Evolutionary conservation across 176 grass and related monocot genomes (phyloP).

Genomic region (Eleusine indica): DNA sequence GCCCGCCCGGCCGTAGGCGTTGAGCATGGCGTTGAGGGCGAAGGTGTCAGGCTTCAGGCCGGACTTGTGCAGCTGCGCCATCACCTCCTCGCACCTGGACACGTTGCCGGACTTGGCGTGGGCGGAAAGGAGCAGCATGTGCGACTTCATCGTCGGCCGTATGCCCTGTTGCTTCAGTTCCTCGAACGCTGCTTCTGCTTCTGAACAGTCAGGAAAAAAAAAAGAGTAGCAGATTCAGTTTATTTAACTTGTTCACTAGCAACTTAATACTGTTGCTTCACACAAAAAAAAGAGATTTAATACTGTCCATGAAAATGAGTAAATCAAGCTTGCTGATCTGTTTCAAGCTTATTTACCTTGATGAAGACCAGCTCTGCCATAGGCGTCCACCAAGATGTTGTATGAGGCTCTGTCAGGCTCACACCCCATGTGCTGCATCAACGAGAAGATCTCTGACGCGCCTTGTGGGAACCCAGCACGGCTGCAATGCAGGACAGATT

Average conservation of each 20-base stretch:
- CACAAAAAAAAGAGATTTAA: neutral
- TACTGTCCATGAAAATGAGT: neutral
- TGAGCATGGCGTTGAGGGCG: slow-evolving; percentile 89
- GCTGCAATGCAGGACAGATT: slow-evolving; percentile 33
- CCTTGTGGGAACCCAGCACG: slow-evolving; percentile 77
- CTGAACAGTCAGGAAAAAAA: slow-evolving; percentile 33
- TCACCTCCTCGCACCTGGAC: slow-evolving; percentile 69
- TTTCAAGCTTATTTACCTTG: slow-evolving; percentile 42
- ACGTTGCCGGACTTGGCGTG: slow-evolving; percentile 82
- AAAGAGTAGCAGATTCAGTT: neutral
- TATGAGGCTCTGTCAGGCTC: slow-evolving; percentile 93
- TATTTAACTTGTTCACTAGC: neutral
- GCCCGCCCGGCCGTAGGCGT: slow-evolving; percentile 77
- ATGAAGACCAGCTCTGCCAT: slow-evolving; percentile 84
- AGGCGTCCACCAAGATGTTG: slow-evolving; percentile 94
- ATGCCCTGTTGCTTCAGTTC: slow-evolving; percentile 80
- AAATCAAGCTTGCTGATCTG: neutral
- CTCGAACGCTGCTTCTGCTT: slow-evolving; percentile 68
- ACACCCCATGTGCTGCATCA: slow-evolving; percentile 92
- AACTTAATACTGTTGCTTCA: neutral
- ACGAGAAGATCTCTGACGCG: slow-evolving; percentile 75
- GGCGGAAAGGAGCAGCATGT: slow-evolving; percentile 89
- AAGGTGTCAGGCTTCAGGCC: slow-evolving; percentile 75
- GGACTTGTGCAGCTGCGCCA: slow-evolving; percentile 91
- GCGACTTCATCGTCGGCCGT: slow-evolving; percentile 87